phyloP scores from a whole-genome alignment of 1,139 yeast species.

The Ogataea hybrid region DNA sequence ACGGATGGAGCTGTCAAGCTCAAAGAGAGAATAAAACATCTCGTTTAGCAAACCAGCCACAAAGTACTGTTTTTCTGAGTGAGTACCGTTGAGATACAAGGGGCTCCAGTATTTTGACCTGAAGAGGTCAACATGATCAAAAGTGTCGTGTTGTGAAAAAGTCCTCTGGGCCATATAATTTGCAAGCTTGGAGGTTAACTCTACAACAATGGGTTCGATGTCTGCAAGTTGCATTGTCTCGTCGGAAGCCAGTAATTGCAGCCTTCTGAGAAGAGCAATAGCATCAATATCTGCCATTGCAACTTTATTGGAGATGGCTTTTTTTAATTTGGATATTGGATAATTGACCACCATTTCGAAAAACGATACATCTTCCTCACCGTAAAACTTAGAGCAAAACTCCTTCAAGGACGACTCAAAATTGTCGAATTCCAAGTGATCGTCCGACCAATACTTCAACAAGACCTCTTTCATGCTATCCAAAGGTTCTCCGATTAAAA shows the following conservation, averaged over 20 bases:
- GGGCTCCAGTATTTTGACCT: constrained; percentile 35
- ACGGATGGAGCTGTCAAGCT: too few species aligned
- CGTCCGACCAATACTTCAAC: constrained; percentile 24
- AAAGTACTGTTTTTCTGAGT: too few species aligned
- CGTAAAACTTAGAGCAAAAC: constrained; percentile 6
- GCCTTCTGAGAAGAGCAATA: constrained; percentile 42
- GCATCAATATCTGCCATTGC: constrained; percentile 48
- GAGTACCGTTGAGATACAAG: too few species aligned
- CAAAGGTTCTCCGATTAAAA: constrained; percentile 54
- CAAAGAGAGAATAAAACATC: too few species aligned
- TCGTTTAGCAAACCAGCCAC: too few species aligned
- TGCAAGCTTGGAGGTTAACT: constrained; percentile 39
- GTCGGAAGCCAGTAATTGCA: constrained; percentile 34
- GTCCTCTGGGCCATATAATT: constrained; percentile 38
- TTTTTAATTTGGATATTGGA: constrained; percentile 27
- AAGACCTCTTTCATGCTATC: constrained; percentile 34
- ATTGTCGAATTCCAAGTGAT: constrained; percentile 8
- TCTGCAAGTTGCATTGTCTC: constrained; percentile 17
- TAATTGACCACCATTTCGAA: constrained; percentile 31
- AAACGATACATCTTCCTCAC: constrained; percentile 15
- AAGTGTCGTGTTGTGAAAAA: constrained; percentile 4
- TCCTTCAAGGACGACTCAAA: constrained; percentile 6
- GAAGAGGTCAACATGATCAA: constrained; percentile 21
- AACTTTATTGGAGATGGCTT: constrained; percentile 29
- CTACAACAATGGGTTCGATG: constrained; percentile 27